phyloP scores from a whole-genome alignment of 2,329 filamentous ascomycete species.

The Pezicula radicicola region DNA sequence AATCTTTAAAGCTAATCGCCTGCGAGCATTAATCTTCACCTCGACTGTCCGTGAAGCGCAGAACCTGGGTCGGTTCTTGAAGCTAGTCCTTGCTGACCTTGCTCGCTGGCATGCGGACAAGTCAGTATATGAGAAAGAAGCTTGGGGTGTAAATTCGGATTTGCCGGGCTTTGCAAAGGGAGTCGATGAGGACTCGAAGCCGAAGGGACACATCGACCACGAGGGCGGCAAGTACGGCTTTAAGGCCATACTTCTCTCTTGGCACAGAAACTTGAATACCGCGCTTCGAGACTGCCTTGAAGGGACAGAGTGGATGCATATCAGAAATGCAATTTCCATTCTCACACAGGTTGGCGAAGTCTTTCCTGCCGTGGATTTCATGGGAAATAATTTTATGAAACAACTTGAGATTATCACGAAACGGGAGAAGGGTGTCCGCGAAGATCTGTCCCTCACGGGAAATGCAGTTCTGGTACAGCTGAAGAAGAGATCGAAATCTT shows the following conservation, averaged over 20 bases:
- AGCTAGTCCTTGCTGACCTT: conserved; percentile 76
- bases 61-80: conserved; percentile 88
- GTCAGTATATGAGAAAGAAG: conserved; percentile 76
- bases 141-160: conserved; percentile 61
- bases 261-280: conserved; percentile 79
- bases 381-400: conserved; percentile 65
- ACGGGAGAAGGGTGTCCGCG: conserved; percentile 60
- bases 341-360: conserved; percentile 76
- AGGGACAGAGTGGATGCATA: conserved; percentile 92
- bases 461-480: conserved; percentile 70
- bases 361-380: conserved; percentile 89
- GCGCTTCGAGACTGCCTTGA: conserved; percentile 81
- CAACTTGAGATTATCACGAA: conserved; percentile 65
- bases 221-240: conserved; percentile 84
- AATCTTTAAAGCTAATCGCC: conserved; percentile 77
- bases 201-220: conserved; percentile 72
- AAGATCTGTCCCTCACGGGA: conserved; percentile 73
- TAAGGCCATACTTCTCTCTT: conserved; percentile 79
- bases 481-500: conserved; percentile 62
- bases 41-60: conserved; percentile 90
- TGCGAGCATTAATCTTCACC: conserved; percentile 81
- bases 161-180: conserved; percentile 77
- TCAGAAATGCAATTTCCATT: conserved; percentile 90
- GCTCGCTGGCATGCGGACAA: conserved; percentile 81
- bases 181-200: conserved; percentile 68